Evolutionary conservation across 441 rosid genomes (phyloP).

Genomic region (Gossypium trilobum): DNA sequence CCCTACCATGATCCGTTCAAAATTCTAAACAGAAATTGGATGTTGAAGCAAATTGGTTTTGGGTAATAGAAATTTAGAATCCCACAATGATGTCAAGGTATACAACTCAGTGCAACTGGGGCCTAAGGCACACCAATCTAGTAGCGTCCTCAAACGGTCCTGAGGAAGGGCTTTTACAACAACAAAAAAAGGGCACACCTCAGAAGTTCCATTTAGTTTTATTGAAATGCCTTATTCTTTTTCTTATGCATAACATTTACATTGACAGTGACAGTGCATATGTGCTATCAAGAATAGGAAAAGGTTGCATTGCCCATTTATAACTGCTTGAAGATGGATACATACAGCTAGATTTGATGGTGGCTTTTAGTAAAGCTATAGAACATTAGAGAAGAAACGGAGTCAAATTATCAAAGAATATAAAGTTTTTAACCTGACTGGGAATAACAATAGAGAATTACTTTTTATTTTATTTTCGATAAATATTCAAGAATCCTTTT

Average conservation of each 20-base stretch:
- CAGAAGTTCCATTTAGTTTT: background rate
- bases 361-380: background rate
- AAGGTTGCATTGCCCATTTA: background rate
- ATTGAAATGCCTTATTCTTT: background rate
- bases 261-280: background rate
- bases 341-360: background rate
- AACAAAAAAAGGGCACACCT: background rate
- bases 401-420: background rate
- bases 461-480: background rate
- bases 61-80: background rate
- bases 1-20: background rate
- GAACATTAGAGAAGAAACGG: background rate
- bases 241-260: background rate
- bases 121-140: background rate
- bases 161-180: background rate
- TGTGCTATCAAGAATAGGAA: background rate
- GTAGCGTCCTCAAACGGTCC: background rate
- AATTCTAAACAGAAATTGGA: background rate
- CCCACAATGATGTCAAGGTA: background rate
- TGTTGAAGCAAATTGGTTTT: background rate
- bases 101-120: background rate
- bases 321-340: background rate
- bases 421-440: background rate
- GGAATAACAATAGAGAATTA: background rate
- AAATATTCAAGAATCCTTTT: background rate